Percentiles rank a stretch among this genome's conserved stretches.
Evolutionary conservation across 805 yeast genomes (phyloP).

Genomic region (Kodamaea jinghongensis): DNA sequence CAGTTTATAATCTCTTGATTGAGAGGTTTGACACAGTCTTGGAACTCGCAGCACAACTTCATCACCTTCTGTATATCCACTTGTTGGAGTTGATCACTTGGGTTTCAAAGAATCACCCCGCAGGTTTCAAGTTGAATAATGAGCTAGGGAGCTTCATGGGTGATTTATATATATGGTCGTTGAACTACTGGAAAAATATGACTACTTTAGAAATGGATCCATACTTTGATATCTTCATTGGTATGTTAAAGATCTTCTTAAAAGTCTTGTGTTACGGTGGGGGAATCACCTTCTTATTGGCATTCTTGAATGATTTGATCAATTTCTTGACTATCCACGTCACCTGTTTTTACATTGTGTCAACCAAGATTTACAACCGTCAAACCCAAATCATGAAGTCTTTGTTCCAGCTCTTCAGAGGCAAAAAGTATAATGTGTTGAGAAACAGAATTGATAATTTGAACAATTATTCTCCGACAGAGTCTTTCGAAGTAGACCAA

Average conservation of each 20-base stretch:
- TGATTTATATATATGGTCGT: slow-evolving; percentile 81
- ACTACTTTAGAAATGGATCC: slow-evolving; percentile 5
- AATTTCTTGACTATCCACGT: slow-evolving; percentile 68
- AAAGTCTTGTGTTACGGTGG: slow-evolving; percentile 30
- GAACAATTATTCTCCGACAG: slow-evolving; percentile 33
- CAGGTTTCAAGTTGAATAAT: slow-evolving; percentile 87
- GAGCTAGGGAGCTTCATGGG: slow-evolving; percentile 86
- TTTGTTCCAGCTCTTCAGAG: slow-evolving; percentile 80
- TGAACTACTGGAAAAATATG: slow-evolving; percentile 56
- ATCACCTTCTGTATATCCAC: slow-evolving; percentile 42
- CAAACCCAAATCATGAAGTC: slow-evolving; percentile 68
- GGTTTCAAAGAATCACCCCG: slow-evolving; percentile 81
- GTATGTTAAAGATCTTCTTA: slow-evolving; percentile 10
- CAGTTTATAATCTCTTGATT: slow-evolving; percentile 48
- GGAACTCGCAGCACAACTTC: slow-evolving; percentile 20
- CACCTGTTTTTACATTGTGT: slow-evolving; percentile 71
- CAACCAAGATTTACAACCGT: slow-evolving; percentile 76
- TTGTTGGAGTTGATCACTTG: slow-evolving; percentile 54
- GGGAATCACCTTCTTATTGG: slow-evolving; percentile 71
- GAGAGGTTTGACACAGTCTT: slow-evolving; percentile 25
- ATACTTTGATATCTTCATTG: not conserved
- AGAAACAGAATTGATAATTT: slow-evolving; percentile 84
- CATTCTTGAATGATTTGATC: slow-evolving; percentile 62
- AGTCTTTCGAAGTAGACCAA: slow-evolving; percentile 74
- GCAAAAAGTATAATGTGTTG: slow-evolving; percentile 80